Conservation (phyloP, 2,329 filamentous ascomycete species). For the Neofusicoccum ribis region DNA sequence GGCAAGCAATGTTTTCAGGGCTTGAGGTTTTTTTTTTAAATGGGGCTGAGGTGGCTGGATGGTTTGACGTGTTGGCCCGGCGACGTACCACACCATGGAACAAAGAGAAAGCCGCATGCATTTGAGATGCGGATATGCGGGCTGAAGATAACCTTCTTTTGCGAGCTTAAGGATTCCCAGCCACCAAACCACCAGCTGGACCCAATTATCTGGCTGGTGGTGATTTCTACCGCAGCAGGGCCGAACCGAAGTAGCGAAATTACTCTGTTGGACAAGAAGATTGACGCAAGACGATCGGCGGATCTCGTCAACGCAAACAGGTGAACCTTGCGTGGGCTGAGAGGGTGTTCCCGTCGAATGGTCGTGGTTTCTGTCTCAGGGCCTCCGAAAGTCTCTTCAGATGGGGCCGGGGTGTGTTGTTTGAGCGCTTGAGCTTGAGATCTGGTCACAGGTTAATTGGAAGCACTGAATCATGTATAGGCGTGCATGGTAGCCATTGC, state of each 20-base stretch:
- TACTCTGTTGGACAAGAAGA: not conserved
- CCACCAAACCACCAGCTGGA: too few relatives aligned
- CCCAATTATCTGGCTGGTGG: too few relatives aligned
- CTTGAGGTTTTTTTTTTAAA: not conserved
- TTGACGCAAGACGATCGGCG: constrained; percentile 9
- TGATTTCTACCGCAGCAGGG: not conserved
- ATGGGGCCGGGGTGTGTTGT: not conserved
- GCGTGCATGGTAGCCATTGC: not conserved
- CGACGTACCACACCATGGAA: not conserved
- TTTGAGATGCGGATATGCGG: too few relatives aligned
- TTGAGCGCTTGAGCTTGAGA: not conserved
- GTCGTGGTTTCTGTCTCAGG: not conserved
- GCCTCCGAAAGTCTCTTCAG: not conserved
- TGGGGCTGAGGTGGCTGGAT: not conserved
- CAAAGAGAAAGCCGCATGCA: too few relatives aligned
- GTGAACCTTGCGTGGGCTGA: not conserved
- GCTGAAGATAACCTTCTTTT: too few relatives aligned
- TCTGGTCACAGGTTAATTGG: not conserved
- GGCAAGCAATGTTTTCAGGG: not conserved
- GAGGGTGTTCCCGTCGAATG: not conserved
- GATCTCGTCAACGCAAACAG: not conserved
- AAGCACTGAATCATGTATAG: not conserved
- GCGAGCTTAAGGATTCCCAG: too few relatives aligned
- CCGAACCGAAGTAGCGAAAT: constrained; percentile 7
- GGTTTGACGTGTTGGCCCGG: not conserved